Base-by-base conservation (phyloP, 106 monocot genomes). In the Hemerocallis citrina region DNA sequence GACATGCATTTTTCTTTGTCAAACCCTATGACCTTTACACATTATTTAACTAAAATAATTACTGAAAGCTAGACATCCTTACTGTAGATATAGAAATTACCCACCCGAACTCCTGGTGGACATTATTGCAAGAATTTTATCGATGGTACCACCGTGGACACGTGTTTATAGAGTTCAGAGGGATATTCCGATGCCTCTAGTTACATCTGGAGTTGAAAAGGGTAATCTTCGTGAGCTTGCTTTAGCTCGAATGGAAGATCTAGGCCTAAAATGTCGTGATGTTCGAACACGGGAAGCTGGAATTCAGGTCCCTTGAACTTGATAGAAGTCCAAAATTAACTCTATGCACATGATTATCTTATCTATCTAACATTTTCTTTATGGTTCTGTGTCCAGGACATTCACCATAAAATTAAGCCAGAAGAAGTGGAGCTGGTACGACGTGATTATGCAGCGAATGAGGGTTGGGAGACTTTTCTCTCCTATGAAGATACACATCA, bases 151-250 rank as follows among this genome's bases (percentile, higher is more conserved):
- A 23, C 98, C 98, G 37, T 98, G 98, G 98, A 98, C 98, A 13
- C 91, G 98, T 52, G 92, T 98, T 39, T 98, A 98, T 63, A 71
- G 98, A 77, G 98, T 98, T 34, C 98, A 98, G 72, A 81, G 98
- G 44, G 98, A 98, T 77, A 98, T 98, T 47, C 98, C 98, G 30
- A 98, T 98, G 98, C 98, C 98, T 3, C 75, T 98, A n/a, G 98
- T 98, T 60, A 85, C 92, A 20, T 91, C 98, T 55, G 98, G 98
- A 61, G 98, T 98, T 59, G 98, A 98, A 66, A 98, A 98, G 62
- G 98, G 98, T 10, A 98, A 98, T 67, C 91, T 98, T 24, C 84
- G 98, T 48, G 98, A 98, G 65, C 91, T 98, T 68, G 98, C 92
- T 69, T 76, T 98, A 69, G 98, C 98, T 42, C 78, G 98, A 34